Conservation (phyloP, 2,329 filamentous ascomycete genomes). For the Capronia americana region DNA sequence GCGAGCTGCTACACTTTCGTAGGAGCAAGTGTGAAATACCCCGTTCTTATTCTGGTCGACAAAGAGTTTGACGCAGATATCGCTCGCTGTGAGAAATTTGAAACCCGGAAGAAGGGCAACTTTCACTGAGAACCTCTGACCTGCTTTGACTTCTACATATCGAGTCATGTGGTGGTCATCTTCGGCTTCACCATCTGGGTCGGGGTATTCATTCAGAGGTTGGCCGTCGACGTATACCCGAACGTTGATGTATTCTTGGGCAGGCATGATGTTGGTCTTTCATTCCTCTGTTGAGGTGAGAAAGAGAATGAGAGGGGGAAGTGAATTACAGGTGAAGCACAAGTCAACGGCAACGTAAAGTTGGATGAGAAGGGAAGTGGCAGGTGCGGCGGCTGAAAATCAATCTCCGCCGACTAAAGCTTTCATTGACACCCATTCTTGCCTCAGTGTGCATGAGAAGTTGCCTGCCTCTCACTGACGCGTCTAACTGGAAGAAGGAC, state of each 20-base stretch:
- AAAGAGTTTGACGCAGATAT: not conserved
- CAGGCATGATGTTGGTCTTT: constrained; percentile 15
- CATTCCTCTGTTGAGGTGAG: not conserved
- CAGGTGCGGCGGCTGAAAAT: not conserved
- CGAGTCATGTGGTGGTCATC: constrained; percentile 6
- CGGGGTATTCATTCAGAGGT: constrained; percentile 23
- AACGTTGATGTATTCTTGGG: constrained; percentile 18
- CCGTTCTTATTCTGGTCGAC: constrained; percentile 1
- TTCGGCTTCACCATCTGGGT: constrained; percentile 7
- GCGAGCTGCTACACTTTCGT: not conserved
- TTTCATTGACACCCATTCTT: not conserved
- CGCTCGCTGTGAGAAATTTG: constrained; percentile 3
- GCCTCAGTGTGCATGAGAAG: not conserved
- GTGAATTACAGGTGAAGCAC: not conserved
- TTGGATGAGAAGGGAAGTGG: not conserved
- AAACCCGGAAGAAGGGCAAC: constrained; percentile 22
- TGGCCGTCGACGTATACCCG: constrained; percentile 20
- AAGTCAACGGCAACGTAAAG: not conserved
- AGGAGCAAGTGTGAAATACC: not conserved
- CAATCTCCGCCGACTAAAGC: not conserved
- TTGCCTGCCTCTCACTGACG: not conserved
- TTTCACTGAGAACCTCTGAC: constrained; percentile 16
- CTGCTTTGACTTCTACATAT: constrained; percentile 21
- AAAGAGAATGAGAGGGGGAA: not conserved
- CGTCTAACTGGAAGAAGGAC: not conserved